Percentiles rank a stretch among this genome's conserved stretches.
phyloP scores from a whole-genome alignment of 2,329 filamentous ascomycete species.

The Rhynchosporium graminicola region DNA sequence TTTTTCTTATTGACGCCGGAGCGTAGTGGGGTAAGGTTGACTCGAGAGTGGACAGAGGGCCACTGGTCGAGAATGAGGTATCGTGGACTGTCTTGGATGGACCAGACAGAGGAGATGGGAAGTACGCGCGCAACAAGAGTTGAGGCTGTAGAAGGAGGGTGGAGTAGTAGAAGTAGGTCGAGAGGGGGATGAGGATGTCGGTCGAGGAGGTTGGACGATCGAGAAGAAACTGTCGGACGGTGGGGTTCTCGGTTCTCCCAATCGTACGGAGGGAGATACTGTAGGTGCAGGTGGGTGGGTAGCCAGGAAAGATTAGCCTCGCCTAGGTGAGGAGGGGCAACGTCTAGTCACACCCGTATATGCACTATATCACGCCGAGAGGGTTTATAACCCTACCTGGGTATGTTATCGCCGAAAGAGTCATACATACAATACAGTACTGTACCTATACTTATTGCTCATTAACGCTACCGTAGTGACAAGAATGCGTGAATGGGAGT shows the following conservation, averaged over 20 bases:
- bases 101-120: conserved; percentile 32
- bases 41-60: conserved; percentile 33
- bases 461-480: not conserved
- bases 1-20: conserved; percentile 34
- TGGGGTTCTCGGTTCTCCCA: conserved; percentile 7
- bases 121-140: conserved; percentile 36
- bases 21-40: conserved; percentile 27
- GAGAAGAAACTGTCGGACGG: conserved; percentile 15
- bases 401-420: conserved; percentile 9
- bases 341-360: not conserved
- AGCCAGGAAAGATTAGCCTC: conserved; percentile 4
- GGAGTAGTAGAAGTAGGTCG: conserved; percentile 23
- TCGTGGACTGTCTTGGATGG: conserved; percentile 35
- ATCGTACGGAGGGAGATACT: not conserved
- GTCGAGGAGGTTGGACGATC: conserved; percentile 19
- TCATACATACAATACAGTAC: not conserved
- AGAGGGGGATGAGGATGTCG: conserved; percentile 17
- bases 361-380: conserved; percentile 12
- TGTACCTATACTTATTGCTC: no score
- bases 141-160: conserved; percentile 31
- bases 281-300: not conserved
- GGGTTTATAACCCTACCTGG: conserved; percentile 5
- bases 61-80: conserved; percentile 33
- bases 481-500: not conserved
- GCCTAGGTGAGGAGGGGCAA: conserved; percentile 21